Base-by-base conservation (phyloP, 1,139 yeast genomes). In the Pneumocystis murina region DNA sequence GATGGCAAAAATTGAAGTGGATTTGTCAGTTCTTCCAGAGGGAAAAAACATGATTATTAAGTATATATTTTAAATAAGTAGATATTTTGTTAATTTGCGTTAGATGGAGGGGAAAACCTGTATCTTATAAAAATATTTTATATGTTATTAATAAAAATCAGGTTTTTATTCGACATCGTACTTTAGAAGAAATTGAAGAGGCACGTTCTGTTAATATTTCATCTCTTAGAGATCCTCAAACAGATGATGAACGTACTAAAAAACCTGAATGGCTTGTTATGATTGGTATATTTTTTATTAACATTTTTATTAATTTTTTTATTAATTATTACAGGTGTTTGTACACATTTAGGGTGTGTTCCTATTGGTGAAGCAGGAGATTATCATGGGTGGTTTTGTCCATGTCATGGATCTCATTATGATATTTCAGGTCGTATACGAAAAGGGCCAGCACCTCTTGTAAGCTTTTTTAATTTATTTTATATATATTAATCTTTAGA, bases 291-390 rank as follows among this genome's bases (percentile, higher is more conserved):
- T 92, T 98, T 83, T 20, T 17, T 20, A 20, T 20, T 6, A 33
- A 33, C 6, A 24, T 43, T 35, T 20, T 28, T 58, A 28, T 3
- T 57, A 17, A 16, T 17, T 57, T 28, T n/a, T 20, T 30, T 20
- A 58, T 20, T 30, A 20, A 24, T 10, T 17, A 16, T 57, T 20
- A 12, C 39, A 58, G 60, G 55, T 3, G 55, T 48, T 48, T 65
- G 67, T 60, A 94, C 99, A 71, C 99, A 94, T 78, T 85, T 94
- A 82, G 99, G 99, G 78, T 94, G 99, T 86, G 99, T 94, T 69
- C 99, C 99, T 71, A 94, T 94, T 75, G 98, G 99, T 76, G 98
- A 94, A 80, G 87, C 97, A 69, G 99, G 99, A 80, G 99, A 94
- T 78, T 94, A 84, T 73, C 97, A 97, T 77, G 98, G 98, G 75